Evolutionary conservation across 768 basidiomycete species (phyloP).

Genomic region (Calocybe gangraenosa): DNA sequence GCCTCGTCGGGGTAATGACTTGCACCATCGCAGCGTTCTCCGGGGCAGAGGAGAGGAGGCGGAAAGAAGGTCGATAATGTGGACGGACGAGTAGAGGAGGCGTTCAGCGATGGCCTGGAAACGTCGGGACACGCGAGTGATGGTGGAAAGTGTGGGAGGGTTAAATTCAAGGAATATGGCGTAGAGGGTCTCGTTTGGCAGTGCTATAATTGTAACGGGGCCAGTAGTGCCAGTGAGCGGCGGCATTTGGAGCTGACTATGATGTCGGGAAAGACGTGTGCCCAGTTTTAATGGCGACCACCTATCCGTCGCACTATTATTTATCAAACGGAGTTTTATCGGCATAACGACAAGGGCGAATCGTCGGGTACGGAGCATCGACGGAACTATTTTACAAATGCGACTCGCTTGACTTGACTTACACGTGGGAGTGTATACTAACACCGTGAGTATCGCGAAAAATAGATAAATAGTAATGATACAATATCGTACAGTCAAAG

Average conservation of each 20-base stretch:
- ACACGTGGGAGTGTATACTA: slow-evolving; percentile 9
- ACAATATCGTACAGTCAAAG: slow-evolving; percentile 20
- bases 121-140: slow-evolving; percentile 41
- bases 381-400: slow-evolving; percentile 24
- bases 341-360: slow-evolving; percentile 27
- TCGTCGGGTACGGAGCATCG: slow-evolving; percentile 36
- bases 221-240: slow-evolving; percentile 6
- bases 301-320: slow-evolving; percentile 17
- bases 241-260: slow-evolving; percentile 9
- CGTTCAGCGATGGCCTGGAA: slow-evolving; percentile 55
- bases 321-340: slow-evolving; percentile 33
- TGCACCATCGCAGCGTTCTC: slow-evolving; percentile 47
- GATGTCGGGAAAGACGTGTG: slow-evolving; percentile 9
- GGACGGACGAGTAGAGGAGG: slow-evolving; percentile 50
- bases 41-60: slow-evolving; percentile 34
- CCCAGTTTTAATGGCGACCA: slow-evolving; percentile 6
- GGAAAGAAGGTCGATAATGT: slow-evolving; percentile 44
- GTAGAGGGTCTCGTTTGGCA: slow-evolving; percentile 56
- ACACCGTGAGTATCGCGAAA: not conserved
- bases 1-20: slow-evolving; percentile 40
- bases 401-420: not conserved
- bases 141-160: slow-evolving; percentile 30
- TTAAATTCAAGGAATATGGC: slow-evolving; percentile 41
- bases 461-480: slow-evolving; percentile 18
- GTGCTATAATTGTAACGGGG: slow-evolving; percentile 19